phyloP scores from a whole-genome alignment of 2,329 filamentous ascomycete genomes.

The Clonostachys sp. region DNA sequence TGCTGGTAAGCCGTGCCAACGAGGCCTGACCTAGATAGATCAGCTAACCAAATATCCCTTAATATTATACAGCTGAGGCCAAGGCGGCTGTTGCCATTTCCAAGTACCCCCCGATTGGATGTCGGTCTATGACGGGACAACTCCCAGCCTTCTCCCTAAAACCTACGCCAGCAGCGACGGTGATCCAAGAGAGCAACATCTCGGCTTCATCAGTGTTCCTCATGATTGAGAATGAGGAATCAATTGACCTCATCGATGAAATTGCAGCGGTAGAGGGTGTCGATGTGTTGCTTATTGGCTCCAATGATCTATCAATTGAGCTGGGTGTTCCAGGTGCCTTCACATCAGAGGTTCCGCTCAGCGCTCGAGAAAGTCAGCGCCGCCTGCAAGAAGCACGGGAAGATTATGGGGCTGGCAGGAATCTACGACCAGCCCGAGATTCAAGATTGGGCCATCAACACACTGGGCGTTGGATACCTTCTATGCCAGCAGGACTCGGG shows the following conservation, averaged over 20 bases:
- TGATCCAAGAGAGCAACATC: slow-evolving; percentile 8
- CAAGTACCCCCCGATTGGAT: slow-evolving; percentile 11
- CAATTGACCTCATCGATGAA: slow-evolving; percentile 10
- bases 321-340: slow-evolving; percentile 14
- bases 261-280: slow-evolving; percentile 15
- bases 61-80: slow-evolving; percentile 4
- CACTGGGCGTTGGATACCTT: too few relatives aligned
- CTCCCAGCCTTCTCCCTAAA: slow-evolving; percentile 6
- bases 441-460: too few relatives aligned
- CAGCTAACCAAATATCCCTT: background rate
- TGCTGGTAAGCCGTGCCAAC: background rate
- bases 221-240: slow-evolving; percentile 11
- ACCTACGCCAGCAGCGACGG: slow-evolving; percentile 1
- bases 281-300: slow-evolving; percentile 16
- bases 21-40: too few relatives aligned
- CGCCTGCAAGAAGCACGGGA: slow-evolving; percentile 9
- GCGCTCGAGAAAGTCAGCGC: slow-evolving; percentile 8
- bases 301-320: slow-evolving; percentile 16
- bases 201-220: slow-evolving; percentile 8
- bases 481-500: too few relatives aligned
- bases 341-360: slow-evolving; percentile 7
- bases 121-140: slow-evolving; percentile 9
- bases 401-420: slow-evolving; percentile 13
- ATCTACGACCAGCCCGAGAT: slow-evolving; percentile 7
- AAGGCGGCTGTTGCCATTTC: slow-evolving; percentile 7